Base-by-base conservation (phyloP, 1,139 yeast species). In the Citeromyces hawaiiensis region DNA sequence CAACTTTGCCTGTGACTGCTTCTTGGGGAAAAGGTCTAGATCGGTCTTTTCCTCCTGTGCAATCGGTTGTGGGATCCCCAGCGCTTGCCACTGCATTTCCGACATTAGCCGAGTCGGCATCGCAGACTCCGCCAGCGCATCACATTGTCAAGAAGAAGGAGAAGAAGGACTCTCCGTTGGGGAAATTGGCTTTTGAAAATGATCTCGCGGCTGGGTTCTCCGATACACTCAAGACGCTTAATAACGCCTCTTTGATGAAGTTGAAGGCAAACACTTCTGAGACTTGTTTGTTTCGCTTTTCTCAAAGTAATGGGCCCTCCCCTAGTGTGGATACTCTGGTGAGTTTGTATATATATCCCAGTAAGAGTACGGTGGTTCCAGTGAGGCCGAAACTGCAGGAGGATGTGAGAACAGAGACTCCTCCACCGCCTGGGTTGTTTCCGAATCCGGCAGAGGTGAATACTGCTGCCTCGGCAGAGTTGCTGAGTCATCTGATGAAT, bases 21-120 rank as follows among this genome's bases (percentile, higher is more conserved):
- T 71, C 68, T 33, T 73, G 80, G 79, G 79, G 76, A 2, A 69
- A 53, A 37, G 42, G 42, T 8, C 45, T 27, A 56, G 56, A n/a
- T 30, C 19, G 33, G 7, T 7, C 21, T 5, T 5, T 7, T 19
- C 21, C 21, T 19, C 21, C 21, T 19, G 7, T 19, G 21, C 57
- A 9, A 7, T 59, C 36, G 52, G 59, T 59, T 57, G 60, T 38
- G 49, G 25, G 27, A 54, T 29, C 42, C 23, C 15, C 38, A 21
- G 15, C 43, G 43, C 25, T 35, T 50, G 48, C 45, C 19, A 43
- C 79, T 2, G 77, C 85, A 4, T 78, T 81, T 67, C 91, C 91
- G 32, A 73, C 88, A 0, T 63, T 81, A 47, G 81, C 81, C 5
- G 88, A 80, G 53, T 70, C 79, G 2, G 61, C 72, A 41, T 63